phyloP scores from a whole-genome alignment of 2,329 filamentous ascomycete genomes.

The Aspergillus fructus region DNA sequence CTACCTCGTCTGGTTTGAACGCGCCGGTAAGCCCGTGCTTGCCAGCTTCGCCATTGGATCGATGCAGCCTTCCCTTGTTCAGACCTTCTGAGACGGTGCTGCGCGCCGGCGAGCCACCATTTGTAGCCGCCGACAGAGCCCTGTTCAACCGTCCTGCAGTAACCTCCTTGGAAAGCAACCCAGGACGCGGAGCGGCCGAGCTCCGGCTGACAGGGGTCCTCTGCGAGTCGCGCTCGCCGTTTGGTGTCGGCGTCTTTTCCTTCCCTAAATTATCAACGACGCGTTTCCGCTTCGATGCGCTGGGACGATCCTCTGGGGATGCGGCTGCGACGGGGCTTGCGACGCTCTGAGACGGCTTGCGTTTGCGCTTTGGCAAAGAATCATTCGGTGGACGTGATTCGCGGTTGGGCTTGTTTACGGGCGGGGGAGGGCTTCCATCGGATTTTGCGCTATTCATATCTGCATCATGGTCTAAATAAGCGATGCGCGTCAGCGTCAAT shows the following conservation, averaged over 20 bases:
- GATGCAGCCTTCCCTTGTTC: slow-evolving; percentile 7
- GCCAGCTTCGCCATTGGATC: slow-evolving; percentile 15
- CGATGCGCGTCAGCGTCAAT: not conserved
- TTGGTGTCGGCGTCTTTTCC: slow-evolving; percentile 13
- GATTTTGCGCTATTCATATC: not conserved
- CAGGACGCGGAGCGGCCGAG: not conserved
- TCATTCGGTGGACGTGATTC: not conserved
- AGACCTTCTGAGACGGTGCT: not conserved
- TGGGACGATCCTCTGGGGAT: not conserved
- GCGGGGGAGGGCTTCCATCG: not conserved
- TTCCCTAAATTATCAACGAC: slow-evolving; percentile 16
- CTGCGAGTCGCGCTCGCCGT: not conserved
- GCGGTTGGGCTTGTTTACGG: not conserved
- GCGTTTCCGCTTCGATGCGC: slow-evolving; percentile 29
- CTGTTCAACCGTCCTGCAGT: not conserved
- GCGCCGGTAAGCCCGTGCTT: slow-evolving; percentile 25
- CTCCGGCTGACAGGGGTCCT: not conserved
- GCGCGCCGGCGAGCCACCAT: not conserved
- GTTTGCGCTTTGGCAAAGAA: not conserved
- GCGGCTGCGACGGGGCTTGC: not conserved
- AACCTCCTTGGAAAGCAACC: not conserved
- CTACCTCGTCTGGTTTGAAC: slow-evolving; percentile 32
- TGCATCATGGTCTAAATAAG: not conserved
- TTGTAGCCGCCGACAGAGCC: not conserved
- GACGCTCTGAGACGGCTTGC: not conserved